Evolutionary conservation across 2,329 filamentous ascomycete species (phyloP).

Genomic region (Paraphaeosphaeria sporulosa): DNA sequence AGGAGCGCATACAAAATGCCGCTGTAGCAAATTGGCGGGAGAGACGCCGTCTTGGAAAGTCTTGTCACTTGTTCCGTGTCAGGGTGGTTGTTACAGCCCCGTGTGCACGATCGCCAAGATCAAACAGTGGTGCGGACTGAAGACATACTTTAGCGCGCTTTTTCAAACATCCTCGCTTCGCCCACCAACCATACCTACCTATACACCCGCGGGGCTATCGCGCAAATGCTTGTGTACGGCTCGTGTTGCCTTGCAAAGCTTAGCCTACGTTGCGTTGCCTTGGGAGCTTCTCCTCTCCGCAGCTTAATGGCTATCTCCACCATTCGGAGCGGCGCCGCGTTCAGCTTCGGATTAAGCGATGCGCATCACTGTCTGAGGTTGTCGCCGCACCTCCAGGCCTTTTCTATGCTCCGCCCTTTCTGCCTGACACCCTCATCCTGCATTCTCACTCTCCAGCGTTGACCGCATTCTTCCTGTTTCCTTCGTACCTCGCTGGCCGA

Average conservation of each 20-base stretch:
- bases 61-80: slow-evolving; percentile 36
- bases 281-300: slow-evolving; percentile 12
- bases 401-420: slow-evolving; percentile 11
- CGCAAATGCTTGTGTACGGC: slow-evolving; percentile 34
- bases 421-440: slow-evolving; percentile 4
- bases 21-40: slow-evolving; percentile 17
- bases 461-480: slow-evolving; percentile 21
- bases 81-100: slow-evolving; percentile 24
- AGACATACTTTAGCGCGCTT: slow-evolving; percentile 36
- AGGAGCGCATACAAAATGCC: slow-evolving; percentile 18
- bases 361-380: slow-evolving; percentile 1
- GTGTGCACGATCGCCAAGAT: slow-evolving; percentile 44
- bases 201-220: slow-evolving; percentile 19
- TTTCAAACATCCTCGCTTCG: slow-evolving; percentile 32
- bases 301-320: slow-evolving; percentile 11
- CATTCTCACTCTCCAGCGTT: slow-evolving; percentile 18
- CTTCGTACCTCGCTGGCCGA: slow-evolving; percentile 29
- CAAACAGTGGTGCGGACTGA: slow-evolving; percentile 44
- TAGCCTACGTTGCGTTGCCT: slow-evolving; percentile 33
- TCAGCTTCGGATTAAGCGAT: background rate
- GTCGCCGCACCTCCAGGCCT: slow-evolving; percentile 10
- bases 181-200: slow-evolving; percentile 32
- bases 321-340: slow-evolving; percentile 6
- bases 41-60: slow-evolving; percentile 17
- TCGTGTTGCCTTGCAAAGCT: slow-evolving; percentile 23